phyloP scores from a whole-genome alignment of 2,329 filamentous ascomycete genomes.

The Botrytis deweyae region DNA sequence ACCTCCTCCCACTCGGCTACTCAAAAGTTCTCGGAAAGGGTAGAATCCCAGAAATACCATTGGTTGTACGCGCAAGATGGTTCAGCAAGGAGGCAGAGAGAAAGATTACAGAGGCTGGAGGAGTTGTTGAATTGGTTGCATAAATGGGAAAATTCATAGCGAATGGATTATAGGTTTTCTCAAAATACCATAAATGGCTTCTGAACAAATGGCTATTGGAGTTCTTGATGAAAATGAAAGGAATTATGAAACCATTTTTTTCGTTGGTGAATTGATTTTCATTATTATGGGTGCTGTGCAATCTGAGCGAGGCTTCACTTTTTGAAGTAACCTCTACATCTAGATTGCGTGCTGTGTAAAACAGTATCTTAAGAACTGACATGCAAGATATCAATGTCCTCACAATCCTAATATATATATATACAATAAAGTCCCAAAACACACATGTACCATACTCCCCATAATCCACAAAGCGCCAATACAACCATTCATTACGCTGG shows the following conservation, averaged over 20 bases:
- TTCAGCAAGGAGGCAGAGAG: conserved; percentile 95
- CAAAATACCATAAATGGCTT: conserved; percentile 22
- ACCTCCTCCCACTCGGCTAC: conserved; percentile 96
- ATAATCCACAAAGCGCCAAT: conserved; percentile 8
- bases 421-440: conserved; percentile 26
- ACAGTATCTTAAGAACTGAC: conserved; percentile 26
- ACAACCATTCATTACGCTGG: conserved; percentile 10
- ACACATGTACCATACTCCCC: conserved; percentile 22
- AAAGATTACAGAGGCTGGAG: conserved; percentile 98
- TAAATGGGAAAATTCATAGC: conserved; percentile 48
- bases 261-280: conserved; percentile 22
- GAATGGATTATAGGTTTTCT: conserved; percentile 25
- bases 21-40: conserved; percentile 99
- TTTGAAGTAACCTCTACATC: background rate
- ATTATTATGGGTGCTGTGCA: conserved; percentile 10
- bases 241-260: conserved; percentile 19
- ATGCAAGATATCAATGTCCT: conserved; percentile 16
- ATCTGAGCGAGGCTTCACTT: background rate
- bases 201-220: conserved; percentile 23
- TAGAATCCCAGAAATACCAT: conserved; percentile 85
- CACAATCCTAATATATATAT: conserved; percentile 23
- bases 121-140: conserved; percentile 92
- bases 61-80: conserved; percentile 94
- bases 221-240: conserved; percentile 25
- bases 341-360: conserved; percentile 19